phyloP scores from a whole-genome alignment of 208 protist genomes.

The Leishmania gerbilli region DNA sequence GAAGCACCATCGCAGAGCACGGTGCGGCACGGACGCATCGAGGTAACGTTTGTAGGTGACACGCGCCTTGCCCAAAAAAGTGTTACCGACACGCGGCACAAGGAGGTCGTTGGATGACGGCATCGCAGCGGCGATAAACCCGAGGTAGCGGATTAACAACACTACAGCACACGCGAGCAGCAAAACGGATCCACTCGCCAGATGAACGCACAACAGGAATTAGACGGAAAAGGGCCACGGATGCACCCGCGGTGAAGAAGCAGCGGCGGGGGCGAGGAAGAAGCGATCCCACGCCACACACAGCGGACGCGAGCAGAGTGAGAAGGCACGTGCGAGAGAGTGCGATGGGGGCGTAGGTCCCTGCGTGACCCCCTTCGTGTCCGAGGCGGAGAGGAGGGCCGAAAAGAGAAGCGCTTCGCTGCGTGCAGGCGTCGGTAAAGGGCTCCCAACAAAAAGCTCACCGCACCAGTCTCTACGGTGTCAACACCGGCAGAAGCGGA shows the following conservation, averaged over 20 bases:
- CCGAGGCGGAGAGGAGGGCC: not conserved
- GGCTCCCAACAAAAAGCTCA: not conserved
- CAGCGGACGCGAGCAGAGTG: not conserved
- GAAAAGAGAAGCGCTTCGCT: not conserved
- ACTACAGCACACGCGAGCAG: not conserved
- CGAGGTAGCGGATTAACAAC: not conserved
- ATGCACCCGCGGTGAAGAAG: not conserved
- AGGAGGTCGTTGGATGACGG: conserved; percentile 14
- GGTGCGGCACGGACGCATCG: conserved; percentile 74
- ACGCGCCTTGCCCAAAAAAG: conserved; percentile 16
- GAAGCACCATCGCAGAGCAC: conserved; percentile 69
- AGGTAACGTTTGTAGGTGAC: conserved; percentile 59
- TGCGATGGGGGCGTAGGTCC: not conserved
- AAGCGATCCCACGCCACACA: not conserved
- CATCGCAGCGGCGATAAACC: conserved; percentile 6
- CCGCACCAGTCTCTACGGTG: not conserved
- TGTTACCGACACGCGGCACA: conserved; percentile 11
- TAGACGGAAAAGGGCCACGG: not conserved
- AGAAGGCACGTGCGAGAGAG: not conserved
- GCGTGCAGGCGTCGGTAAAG: not conserved
- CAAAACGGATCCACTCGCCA: not conserved
- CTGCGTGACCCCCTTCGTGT: not conserved
- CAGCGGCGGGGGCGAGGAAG: no score
- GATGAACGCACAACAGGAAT: not conserved
- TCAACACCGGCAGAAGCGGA: not conserved